Evolutionary conservation across 345 rosid genomes (phyloP), one percentile per base, ranked within the genome.

Genomic region (Citrus maxima): DNA sequence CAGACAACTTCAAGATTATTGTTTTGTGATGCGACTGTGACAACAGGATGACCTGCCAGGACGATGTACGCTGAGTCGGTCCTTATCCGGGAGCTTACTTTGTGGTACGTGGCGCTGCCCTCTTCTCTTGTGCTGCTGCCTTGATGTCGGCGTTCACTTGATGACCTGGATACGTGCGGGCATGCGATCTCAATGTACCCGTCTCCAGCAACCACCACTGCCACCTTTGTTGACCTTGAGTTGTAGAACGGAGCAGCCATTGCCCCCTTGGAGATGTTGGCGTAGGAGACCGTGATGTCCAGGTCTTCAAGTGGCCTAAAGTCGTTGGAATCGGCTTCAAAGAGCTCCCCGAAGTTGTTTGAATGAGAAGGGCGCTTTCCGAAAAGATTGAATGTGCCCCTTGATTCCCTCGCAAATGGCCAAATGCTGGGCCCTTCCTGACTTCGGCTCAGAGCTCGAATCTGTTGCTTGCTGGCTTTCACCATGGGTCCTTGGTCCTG

Each of bases 161-260:
- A 37, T 34, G 27, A 49, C 49, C 46, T 22, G 4, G 78, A 70
- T 38, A 81, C 71, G 72, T 81, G 88, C 0, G 92, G 92, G 32
- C 90, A 87, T 0, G 84, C 88, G 81, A 90, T 88, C 76, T 88
- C 91, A 14, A 87, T 2, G 70, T 42, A 37, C 14, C 92, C 92
- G 32, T 82, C 74, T 1, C 89, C 88, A 8, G 82, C 51, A 5
- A 77, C 61, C 4, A 86, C 85, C 21, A 81, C 25, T 0, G 75
- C 78, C 56, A 88, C 82, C 51, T 60, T 74, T 3, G 85, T 88
- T 13, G 89, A 69, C 79, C 62, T 78, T 3, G 90, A 85, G 81
- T 90, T 86, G 80, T 73, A 89, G 72, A n/a, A 79, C 2, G 87
- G 89, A 46, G 71, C 86, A 22, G 71, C 10, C 84, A 89, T 80